Evolutionary conservation across 1,284 basidiomycete genomes (phyloP).

Genomic region (Ceratobasidium sp.): DNA sequence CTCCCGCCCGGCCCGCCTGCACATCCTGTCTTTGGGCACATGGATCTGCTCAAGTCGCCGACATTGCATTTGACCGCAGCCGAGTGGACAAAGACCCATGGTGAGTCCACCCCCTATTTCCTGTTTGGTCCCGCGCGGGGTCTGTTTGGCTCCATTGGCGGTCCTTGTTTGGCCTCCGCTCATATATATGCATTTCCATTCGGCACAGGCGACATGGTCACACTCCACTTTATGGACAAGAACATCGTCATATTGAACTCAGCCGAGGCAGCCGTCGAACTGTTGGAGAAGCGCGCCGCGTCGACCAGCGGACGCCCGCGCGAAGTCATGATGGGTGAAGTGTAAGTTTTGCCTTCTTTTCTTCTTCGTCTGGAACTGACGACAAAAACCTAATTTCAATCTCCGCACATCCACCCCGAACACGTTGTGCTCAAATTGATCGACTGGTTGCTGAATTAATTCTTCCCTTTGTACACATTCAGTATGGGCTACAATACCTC

Average conservation of each 20-base stretch:
- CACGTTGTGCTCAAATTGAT: not conserved
- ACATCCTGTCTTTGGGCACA: constrained; percentile 13
- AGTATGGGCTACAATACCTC: constrained; percentile 36
- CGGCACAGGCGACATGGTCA: constrained; percentile 67
- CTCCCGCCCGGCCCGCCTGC: constrained; percentile 25
- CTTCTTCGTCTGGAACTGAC: not conserved
- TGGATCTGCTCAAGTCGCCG: constrained; percentile 31
- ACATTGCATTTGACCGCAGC: constrained; percentile 13
- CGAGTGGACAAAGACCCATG: constrained; percentile 6
- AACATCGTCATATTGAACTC: constrained; percentile 70
- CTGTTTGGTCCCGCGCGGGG: not conserved
- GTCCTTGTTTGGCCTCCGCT: not conserved
- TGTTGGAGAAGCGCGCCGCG: constrained; percentile 70
- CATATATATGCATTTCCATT: too few relatives aligned
- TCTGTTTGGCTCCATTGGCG: constrained; percentile 39
- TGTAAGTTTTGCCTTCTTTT: constrained; percentile 50
- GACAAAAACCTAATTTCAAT: not conserved
- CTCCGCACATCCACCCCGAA: not conserved
- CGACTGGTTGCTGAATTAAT: not conserved
- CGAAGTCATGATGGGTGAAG: constrained; percentile 67
- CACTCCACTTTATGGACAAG: constrained; percentile 70
- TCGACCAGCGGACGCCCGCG: constrained; percentile 76
- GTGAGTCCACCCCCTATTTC: not conserved
- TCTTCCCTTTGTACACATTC: constrained; percentile 20
- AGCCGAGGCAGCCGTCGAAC: constrained; percentile 62